phyloP scores from a whole-genome alignment of 108 stramenopile genomes.

The Cyclotella sp. region DNA sequence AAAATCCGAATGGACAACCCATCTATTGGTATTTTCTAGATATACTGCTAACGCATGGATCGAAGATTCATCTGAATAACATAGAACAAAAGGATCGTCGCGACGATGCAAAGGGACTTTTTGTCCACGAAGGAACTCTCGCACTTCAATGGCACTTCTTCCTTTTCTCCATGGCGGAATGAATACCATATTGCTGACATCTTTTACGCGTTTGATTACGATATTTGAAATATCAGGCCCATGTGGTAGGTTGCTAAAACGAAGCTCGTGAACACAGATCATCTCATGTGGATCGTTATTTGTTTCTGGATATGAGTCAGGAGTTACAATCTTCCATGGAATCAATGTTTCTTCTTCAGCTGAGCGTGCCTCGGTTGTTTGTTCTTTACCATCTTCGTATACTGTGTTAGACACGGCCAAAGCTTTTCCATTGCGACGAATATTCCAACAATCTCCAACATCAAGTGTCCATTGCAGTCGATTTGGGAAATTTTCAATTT shows the following conservation, averaged over 20 bases:
- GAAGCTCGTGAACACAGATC: conserved; percentile 11
- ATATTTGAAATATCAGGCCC: conserved; percentile 4
- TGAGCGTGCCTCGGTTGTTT: neutral
- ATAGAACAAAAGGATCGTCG: conserved; percentile 58
- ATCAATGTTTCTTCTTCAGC: neutral
- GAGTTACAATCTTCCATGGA: conserved; percentile 23
- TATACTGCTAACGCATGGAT: conserved; percentile 39
- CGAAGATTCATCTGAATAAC: conserved; percentile 17
- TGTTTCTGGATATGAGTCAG: neutral
- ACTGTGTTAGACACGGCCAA: conserved; percentile 37
- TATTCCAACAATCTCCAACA: conserved; percentile 62
- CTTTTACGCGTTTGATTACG: conserved; percentile 33
- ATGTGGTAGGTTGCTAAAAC: conserved; percentile 17
- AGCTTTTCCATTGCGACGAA: conserved; percentile 62
- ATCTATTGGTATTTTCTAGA: conserved; percentile 24
- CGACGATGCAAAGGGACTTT: conserved; percentile 82
- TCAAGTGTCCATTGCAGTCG: conserved; percentile 69
- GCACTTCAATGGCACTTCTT: conserved; percentile 71
- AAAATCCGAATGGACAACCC: conserved; percentile 44
- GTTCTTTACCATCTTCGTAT: conserved; percentile 8
- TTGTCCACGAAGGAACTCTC: conserved; percentile 92
- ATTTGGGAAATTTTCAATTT: conserved; percentile 63
- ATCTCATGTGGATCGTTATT: neutral
- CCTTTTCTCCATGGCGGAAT: conserved; percentile 81
- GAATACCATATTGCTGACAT: conserved; percentile 50